Base-by-base conservation (phyloP, 176 grass and related monocot species). In the Thinopyrum elongatum region DNA sequence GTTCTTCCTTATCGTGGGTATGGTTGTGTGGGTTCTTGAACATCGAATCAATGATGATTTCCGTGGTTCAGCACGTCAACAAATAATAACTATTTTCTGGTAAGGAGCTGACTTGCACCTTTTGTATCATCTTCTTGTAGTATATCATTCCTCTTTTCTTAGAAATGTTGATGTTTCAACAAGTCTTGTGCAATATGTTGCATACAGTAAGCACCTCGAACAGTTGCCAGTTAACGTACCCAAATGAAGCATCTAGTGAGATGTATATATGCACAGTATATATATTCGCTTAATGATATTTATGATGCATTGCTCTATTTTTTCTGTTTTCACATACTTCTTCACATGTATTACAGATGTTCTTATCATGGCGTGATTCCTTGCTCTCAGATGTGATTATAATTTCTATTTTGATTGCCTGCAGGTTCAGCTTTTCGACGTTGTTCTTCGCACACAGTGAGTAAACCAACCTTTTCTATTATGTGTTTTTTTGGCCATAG, bases 391-490 rank as follows among this genome's bases (percentile, higher is more conserved):
- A 46, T 46, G 44, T 46, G 70, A 41, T 76, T 22, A 38, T 88
- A 83, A 72, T 83, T 49, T 63, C 25, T 38, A 70, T 59, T 84
- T n/a, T 90, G 17, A 53, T 61, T 62, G 17, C 51, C 76, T 91
- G 88, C 93, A 98, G 96, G 96, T 98, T 98, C 91, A 95, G 93
- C 68, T 95, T 98, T 88, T 98, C 96, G 1, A 98, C 96, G 47
- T 76, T 98, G 67, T 98, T 98, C 93, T 98, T 98, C 79, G 86
- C 96, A 81, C 96, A 98, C 26, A 92, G 96, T 98, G 77, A 98
- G 96, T 92, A 64, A 84, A 85, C 74, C 68, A 84, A 74, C 42
- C 62, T 89, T 74, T 75, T 84, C 28, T 85, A 44, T 66, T 47
- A 6, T 80, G 16, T 83, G 29, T 65, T 60, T 61, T 84, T 80